These are phyloP conservation scores for Waltiozyma solani DNA, from an alignment of 1,139 yeast genomes.

Conservation along the genomic window DNA sequence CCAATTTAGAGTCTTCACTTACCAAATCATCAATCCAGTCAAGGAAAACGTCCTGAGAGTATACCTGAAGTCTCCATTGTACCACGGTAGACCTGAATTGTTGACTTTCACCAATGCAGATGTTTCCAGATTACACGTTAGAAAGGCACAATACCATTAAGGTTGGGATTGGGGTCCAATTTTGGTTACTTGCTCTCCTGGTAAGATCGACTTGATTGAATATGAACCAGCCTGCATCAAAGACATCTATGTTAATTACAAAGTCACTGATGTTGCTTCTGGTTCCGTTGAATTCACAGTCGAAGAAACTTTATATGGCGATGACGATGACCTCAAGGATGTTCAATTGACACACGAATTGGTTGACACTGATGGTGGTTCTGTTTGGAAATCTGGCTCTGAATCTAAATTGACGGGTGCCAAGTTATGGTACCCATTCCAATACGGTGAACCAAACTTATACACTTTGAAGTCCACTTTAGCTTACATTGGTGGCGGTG, in stretches of 20 bases:
- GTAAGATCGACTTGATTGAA: conserved; percentile 25
- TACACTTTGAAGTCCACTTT: conserved; percentile 5
- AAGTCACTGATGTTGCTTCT: conserved; percentile 3
- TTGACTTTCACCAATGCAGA: not conserved
- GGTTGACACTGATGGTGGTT: conserved; percentile 1
- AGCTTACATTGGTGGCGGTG: not conserved
- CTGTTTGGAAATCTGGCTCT: conserved; percentile 5
- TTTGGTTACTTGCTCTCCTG: conserved; percentile 38
- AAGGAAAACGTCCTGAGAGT: conserved; percentile 5
- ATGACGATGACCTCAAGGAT: conserved; percentile 1
- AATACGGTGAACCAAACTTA: conserved; percentile 9
- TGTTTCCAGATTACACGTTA: conserved; percentile 26
- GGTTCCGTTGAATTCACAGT: conserved; percentile 6
- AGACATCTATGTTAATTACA: conserved; percentile 11
- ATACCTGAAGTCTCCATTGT: not conserved
- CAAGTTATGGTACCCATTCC: conserved; percentile 12
- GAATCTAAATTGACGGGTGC: not conserved
- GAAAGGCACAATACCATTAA: conserved; percentile 46
- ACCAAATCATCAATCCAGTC: not conserved
- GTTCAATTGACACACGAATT: conserved; percentile 2
- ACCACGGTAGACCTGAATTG: not conserved
- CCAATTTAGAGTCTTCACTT: conserved; percentile 7
- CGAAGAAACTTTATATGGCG: conserved; percentile 1
- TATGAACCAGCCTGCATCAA: conserved; percentile 16
- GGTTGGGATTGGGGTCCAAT: conserved; percentile 57